These are phyloP conservation scores for Schizochytrium sp. DNA, from an alignment of 108 stramenopile genomes.

Conservation along the genomic window DNA sequence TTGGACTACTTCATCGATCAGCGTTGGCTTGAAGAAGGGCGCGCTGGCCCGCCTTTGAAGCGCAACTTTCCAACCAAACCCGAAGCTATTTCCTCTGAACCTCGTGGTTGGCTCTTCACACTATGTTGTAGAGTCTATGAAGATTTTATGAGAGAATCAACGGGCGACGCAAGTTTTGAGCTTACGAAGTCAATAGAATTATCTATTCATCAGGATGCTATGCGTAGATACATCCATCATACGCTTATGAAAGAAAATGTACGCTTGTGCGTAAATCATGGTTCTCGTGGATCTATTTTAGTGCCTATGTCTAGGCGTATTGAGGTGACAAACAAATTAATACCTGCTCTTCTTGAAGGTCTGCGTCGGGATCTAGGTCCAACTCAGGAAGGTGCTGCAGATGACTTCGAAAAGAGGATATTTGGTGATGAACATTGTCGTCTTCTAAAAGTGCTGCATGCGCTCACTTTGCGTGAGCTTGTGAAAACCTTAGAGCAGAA, in stretches of 20 bases:
- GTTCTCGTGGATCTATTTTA: neutral
- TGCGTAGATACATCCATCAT: conserved; percentile 14
- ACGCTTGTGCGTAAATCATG: neutral
- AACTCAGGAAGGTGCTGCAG: neutral
- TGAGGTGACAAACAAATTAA: neutral
- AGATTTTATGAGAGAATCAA: neutral
- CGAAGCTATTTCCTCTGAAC: neutral
- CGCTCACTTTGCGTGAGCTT: conserved; percentile 1
- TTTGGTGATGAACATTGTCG: neutral
- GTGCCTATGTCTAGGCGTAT: neutral
- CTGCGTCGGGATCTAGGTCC: neutral
- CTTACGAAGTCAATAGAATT: too few species aligned
- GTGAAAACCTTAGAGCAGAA: neutral
- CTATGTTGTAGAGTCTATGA: neutral
- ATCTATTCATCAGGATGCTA: neutral
- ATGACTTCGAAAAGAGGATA: neutral
- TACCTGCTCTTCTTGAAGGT: neutral
- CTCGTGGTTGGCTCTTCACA: neutral
- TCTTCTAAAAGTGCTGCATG: conserved; percentile 1
- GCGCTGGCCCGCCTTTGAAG: too few species aligned
- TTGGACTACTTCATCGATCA: conserved; percentile 52
- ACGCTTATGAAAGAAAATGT: conserved; percentile 2
- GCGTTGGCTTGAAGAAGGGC: neutral
- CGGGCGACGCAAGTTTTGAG: neutral
- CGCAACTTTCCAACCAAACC: neutral